These are phyloP conservation scores for Solanum appendiculatum DNA, from an alignment of 257 asterid species.

Conservation along the genomic window DNA sequence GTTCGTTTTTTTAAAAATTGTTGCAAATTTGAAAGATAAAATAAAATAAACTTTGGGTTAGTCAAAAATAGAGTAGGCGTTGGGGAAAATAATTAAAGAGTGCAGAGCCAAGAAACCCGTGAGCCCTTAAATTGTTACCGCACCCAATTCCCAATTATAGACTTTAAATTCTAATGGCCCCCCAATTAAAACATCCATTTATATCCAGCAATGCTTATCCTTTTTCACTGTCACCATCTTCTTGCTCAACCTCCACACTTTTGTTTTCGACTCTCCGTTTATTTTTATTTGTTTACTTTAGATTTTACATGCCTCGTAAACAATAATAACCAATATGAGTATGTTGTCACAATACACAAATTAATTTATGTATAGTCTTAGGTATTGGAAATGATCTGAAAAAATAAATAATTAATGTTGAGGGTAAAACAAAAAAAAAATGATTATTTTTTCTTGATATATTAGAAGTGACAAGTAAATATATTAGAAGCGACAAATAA, in stretches of 20 bases:
- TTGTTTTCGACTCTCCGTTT: too few relatives aligned
- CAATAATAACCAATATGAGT: too few relatives aligned
- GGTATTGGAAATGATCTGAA: too few relatives aligned
- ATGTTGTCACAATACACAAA: too few relatives aligned
- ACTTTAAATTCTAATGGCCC: slow-evolving; percentile 1
- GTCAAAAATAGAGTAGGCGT: not conserved
- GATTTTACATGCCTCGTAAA: too few relatives aligned
- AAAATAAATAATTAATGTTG: too few relatives aligned
- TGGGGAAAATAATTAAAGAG: not conserved
- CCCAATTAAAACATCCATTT: not conserved
- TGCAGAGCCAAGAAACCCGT: slow-evolving; percentile 5
- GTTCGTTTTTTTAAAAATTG: not conserved
- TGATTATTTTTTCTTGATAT: too few relatives aligned
- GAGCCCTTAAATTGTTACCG: slow-evolving; percentile 6
- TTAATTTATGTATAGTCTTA: too few relatives aligned
- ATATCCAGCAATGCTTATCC: not conserved
- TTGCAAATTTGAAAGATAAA: not conserved
- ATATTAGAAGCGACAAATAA: too few relatives aligned
- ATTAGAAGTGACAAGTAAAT: too few relatives aligned
- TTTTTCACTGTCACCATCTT: not conserved
- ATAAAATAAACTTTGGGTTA: not conserved
- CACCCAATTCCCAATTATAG: slow-evolving; percentile 10
- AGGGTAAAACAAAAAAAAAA: too few relatives aligned
- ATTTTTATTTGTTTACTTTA: too few relatives aligned
- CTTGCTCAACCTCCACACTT: not conserved